A percentile compares a stretch with the other conserved stretches of the same genome.
Evolutionary conservation across 495 filamentous ascomycete species (phyloP).

Genomic region (Podospora pseudopauciseta): DNA sequence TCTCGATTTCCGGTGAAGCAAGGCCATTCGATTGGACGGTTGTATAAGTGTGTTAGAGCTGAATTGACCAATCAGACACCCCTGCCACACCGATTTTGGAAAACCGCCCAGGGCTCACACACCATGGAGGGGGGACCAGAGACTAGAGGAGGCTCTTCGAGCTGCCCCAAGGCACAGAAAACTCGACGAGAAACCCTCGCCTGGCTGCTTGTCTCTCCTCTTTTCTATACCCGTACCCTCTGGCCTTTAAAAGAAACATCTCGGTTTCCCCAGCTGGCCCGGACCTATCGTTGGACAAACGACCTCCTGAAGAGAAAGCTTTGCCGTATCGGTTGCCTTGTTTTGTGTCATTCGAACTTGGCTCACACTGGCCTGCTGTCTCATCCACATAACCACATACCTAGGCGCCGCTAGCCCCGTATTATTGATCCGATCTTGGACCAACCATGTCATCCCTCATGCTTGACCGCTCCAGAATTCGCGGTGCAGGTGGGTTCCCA

Average conservation of each 20-base stretch:
- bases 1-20: constrained; percentile 13
- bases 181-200: constrained; percentile 4
- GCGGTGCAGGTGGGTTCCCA: background rate
- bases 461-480: constrained; percentile 11
- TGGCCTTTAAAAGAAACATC: constrained; percentile 10
- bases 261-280: constrained; percentile 10
- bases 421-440: constrained; percentile 10
- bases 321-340: constrained; percentile 20
- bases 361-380: constrained; percentile 15
- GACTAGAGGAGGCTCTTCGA: constrained; percentile 16
- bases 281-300: constrained; percentile 14
- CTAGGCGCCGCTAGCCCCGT: constrained; percentile 13
- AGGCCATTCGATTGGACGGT: constrained; percentile 9
- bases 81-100: constrained; percentile 13
- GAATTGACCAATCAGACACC: constrained; percentile 22
- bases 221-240: constrained; percentile 4
- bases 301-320: constrained; percentile 6
- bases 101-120: background rate
- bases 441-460: constrained; percentile 23
- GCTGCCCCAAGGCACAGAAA: constrained; percentile 14
- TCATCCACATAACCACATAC: constrained; percentile 19
- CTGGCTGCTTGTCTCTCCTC: constrained; percentile 13
- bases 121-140: constrained; percentile 1
- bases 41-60: background rate
- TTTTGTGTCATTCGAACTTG: constrained; percentile 15